Conservation (phyloP, 306 rosid species). For the Acacia crassicarpa region DNA sequence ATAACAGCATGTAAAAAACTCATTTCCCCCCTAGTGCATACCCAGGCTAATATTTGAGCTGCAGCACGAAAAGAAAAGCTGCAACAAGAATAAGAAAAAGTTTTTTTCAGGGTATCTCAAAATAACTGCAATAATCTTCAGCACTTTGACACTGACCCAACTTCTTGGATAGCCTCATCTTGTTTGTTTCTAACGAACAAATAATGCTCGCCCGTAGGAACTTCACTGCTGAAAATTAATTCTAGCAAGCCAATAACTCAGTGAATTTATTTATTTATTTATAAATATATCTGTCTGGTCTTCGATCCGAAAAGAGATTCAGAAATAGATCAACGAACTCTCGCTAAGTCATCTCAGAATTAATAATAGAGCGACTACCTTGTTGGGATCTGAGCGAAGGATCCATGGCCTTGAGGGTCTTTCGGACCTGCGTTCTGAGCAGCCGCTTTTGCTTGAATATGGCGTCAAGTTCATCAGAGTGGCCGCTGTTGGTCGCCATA, state of each 20-base stretch:
- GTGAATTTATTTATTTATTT: neutral
- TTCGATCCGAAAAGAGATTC: neutral
- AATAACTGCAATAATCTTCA: neutral
- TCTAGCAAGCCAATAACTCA: neutral
- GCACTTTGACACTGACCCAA: neutral
- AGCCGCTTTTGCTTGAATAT: constrained; percentile 64
- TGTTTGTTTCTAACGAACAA: neutral
- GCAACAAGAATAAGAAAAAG: neutral
- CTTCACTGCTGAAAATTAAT: neutral
- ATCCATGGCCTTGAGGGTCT: constrained; percentile 69
- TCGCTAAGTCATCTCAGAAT: neutral
- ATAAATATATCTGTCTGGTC: neutral
- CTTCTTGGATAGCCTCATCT: neutral
- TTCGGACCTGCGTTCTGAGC: constrained; percentile 71
- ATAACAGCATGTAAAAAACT: no score
- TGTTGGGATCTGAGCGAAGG: constrained; percentile 71
- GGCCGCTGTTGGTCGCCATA: constrained; percentile 29
- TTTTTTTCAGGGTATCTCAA: neutral
- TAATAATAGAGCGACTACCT: constrained; percentile 42
- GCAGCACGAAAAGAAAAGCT: neutral
- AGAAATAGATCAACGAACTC: neutral
- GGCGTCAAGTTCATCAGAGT: constrained; percentile 42
- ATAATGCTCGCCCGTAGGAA: neutral
- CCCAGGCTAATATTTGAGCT: neutral
- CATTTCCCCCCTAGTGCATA: neutral